Evolutionary conservation across 805 yeast species (phyloP).

Genomic region (Debaryomyces prosopidis): DNA sequence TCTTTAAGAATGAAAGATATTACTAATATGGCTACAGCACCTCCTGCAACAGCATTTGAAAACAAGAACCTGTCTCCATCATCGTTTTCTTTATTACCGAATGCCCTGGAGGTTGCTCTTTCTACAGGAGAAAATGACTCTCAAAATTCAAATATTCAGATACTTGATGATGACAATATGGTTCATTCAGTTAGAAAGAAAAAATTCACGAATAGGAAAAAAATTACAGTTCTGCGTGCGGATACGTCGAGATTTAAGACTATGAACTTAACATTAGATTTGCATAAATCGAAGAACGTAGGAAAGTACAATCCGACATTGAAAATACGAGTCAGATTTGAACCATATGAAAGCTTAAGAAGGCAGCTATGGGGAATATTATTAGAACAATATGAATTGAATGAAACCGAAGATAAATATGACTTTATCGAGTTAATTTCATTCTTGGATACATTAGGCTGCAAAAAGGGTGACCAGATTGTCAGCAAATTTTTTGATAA

Average conservation of each 20-base stretch:
- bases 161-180: conserved; percentile 28
- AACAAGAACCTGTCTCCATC: background rate
- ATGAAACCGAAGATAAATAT: conserved; percentile 38
- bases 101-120: conserved; percentile 3
- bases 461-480: conserved; percentile 50
- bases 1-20: conserved; percentile 57
- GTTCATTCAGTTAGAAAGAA: conserved; percentile 28
- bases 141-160: conserved; percentile 4
- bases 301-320: conserved; percentile 52
- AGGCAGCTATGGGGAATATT: conserved; percentile 70
- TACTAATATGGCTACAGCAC: conserved; percentile 33
- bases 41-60: conserved; percentile 1
- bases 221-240: conserved; percentile 25
- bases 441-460: conserved; percentile 66
- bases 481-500: conserved; percentile 53
- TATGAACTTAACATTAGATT: conserved; percentile 34
- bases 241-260: conserved; percentile 46
- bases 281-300: conserved; percentile 31
- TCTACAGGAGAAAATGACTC: conserved; percentile 1
- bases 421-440: conserved; percentile 62
- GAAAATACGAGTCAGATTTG: conserved; percentile 61
- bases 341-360: conserved; percentile 64
- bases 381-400: conserved; percentile 52
- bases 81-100: background rate
- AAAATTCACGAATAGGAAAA: conserved; percentile 28